Conservation (phyloP, 257 asterid species). For the Scutellaria galericulata region DNA sequence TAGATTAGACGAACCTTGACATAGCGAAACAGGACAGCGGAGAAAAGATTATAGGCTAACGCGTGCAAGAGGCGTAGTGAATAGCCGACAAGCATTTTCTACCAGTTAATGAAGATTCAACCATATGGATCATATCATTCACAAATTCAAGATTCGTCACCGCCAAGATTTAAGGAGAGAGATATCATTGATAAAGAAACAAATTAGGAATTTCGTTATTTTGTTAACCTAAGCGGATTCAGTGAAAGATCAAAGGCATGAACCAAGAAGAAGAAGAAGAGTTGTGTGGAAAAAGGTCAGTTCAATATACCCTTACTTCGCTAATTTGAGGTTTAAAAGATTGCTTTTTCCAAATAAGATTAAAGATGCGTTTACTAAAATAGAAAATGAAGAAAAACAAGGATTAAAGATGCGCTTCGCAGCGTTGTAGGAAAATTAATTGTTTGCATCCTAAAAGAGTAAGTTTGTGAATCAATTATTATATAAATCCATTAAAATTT, state of each 20-base stretch:
- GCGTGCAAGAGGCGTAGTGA: conserved; percentile 31
- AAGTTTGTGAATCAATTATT: too few species aligned
- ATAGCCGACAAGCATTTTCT: conserved; percentile 48
- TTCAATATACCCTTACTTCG: conserved; percentile 15
- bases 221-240: conserved; percentile 34
- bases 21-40: conserved; percentile 42
- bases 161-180: not conserved
- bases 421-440: too few species aligned
- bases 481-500: too few species aligned
- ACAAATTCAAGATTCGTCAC: conserved; percentile 31
- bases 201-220: not conserved
- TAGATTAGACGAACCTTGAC: conserved; percentile 45
- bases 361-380: too few species aligned
- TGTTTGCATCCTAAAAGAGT: too few species aligned
- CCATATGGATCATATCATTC: conserved; percentile 39
- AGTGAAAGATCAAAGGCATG: conserved; percentile 29
- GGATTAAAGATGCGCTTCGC: too few species aligned
- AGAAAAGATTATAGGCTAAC: conserved; percentile 24
- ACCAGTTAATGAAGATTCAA: conserved; percentile 33
- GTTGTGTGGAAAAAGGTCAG: conserved; percentile 13
- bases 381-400: too few species aligned
- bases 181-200: not conserved
- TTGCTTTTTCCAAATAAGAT: too few species aligned
- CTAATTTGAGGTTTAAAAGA: conserved; percentile 26
- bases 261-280: conserved; percentile 17